Evolutionary conservation across 495 filamentous ascomycete genomes (phyloP).

Genomic region (Peziza echinospora): DNA sequence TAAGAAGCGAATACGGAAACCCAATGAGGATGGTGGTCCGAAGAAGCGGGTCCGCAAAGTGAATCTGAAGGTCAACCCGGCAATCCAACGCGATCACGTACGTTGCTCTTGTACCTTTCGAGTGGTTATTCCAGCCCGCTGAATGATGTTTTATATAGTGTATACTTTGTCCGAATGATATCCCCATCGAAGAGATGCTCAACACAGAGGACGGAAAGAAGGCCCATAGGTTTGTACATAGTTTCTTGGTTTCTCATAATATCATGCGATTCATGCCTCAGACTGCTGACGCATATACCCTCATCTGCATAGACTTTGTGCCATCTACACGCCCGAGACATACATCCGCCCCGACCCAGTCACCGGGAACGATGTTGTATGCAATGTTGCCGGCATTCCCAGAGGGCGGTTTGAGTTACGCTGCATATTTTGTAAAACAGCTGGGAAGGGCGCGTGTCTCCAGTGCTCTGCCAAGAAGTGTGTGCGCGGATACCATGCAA

Average conservation of each 20-base stretch:
- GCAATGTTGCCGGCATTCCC: conserved; percentile 55
- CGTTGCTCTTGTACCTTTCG: not conserved
- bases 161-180: conserved; percentile 79
- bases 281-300: conserved; percentile 14
- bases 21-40: conserved; percentile 18
- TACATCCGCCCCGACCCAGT: conserved; percentile 48
- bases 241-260: not conserved
- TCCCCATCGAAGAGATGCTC: conserved; percentile 62
- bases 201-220: conserved; percentile 71
- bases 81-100: not conserved
- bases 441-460: conserved; percentile 83
- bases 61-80: not conserved
- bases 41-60: not conserved
- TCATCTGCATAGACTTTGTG: conserved; percentile 43
- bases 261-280: conserved; percentile 1
- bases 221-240: conserved; percentile 40
- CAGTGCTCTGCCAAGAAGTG: conserved; percentile 95
- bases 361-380: conserved; percentile 46
- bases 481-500: conserved; percentile 80
- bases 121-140: conserved; percentile 19
- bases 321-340: conserved; percentile 78
- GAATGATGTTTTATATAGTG: conserved; percentile 27
- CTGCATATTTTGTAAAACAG: conserved; percentile 71
- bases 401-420: conserved; percentile 78
- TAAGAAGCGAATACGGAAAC: conserved; percentile 27